These are phyloP conservation scores for Rhodamnia rubescens DNA, from an alignment of 345 rosid genomes.

Conservation along the genomic window DNA sequence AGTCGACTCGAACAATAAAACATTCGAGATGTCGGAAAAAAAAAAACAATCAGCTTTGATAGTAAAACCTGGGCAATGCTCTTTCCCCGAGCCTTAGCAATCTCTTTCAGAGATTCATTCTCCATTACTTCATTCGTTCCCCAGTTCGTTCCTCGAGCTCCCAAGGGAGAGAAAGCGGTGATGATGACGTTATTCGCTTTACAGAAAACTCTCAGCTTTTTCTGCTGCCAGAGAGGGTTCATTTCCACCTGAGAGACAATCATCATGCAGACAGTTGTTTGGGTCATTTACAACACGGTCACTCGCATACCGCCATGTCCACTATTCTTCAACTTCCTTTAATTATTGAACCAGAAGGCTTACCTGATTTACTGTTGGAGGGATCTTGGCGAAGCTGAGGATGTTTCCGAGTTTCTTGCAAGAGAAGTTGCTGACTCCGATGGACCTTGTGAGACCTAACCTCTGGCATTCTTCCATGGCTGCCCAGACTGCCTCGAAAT, in stretches of 20 bases:
- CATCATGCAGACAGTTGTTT: not conserved
- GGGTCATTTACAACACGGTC: not conserved
- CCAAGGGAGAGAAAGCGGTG: constrained; percentile 55
- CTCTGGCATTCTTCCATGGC: constrained; percentile 72
- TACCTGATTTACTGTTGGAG: constrained; percentile 76
- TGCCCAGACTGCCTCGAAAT: constrained; percentile 51
- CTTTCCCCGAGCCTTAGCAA: constrained; percentile 49
- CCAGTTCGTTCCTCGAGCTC: constrained; percentile 57
- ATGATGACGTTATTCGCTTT: constrained; percentile 30
- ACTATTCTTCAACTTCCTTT: not conserved
- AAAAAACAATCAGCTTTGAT: not conserved
- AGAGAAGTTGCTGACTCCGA: constrained; percentile 84
- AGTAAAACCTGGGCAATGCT: constrained; percentile 56
- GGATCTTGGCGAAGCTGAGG: constrained; percentile 52
- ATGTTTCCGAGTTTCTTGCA: constrained; percentile 53
- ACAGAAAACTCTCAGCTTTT: constrained; percentile 45
- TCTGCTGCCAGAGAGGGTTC: constrained; percentile 82
- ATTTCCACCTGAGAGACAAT: constrained; percentile 58
- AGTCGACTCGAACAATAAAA: not conserved
- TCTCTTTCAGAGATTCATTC: constrained; percentile 38
- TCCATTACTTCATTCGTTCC: constrained; percentile 58
- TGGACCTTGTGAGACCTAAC: constrained; percentile 57
- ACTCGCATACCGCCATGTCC: not conserved
- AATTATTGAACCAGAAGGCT: not conserved
- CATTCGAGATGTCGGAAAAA: not conserved